These are phyloP conservation scores for Halophytophthora polymorphica DNA, from an alignment of 352 stramenopile genomes.

Conservation along the genomic window DNA sequence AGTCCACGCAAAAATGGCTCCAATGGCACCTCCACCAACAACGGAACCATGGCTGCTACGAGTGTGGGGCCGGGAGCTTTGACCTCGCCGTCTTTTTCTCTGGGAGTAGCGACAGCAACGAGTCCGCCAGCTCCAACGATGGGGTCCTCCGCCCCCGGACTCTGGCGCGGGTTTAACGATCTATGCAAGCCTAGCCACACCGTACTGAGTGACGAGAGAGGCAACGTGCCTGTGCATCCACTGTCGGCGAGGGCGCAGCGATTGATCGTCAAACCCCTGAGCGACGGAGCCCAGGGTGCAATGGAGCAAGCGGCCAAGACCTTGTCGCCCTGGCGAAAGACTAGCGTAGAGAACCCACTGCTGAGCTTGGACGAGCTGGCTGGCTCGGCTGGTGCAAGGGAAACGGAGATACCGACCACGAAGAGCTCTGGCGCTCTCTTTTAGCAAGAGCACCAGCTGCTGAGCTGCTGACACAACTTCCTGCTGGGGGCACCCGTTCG, in stretches of 20 bases:
- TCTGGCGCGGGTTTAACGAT: conserved; percentile 14
- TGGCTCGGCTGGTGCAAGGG: too few species aligned
- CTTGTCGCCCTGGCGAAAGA: conserved; percentile 12
- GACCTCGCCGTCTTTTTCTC: conserved; percentile 4
- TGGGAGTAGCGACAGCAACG: not conserved
- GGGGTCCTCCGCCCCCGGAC: not conserved
- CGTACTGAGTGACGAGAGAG: not conserved
- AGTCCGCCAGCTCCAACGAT: conserved; percentile 1
- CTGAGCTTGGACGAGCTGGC: conserved; percentile 20
- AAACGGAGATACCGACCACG: too few species aligned
- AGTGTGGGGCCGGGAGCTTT: conserved; percentile 5
- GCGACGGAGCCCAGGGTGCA: conserved; percentile 9
- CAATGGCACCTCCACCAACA: not conserved
- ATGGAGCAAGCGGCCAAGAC: conserved; percentile 8
- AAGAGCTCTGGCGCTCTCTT: too few species aligned
- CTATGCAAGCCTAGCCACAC: conserved; percentile 10
- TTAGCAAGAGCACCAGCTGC: too few species aligned
- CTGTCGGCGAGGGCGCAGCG: conserved; percentile 30
- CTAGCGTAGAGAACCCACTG: not conserved
- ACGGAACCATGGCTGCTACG: not conserved
- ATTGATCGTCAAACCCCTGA: conserved; percentile 38
- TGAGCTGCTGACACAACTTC: too few species aligned
- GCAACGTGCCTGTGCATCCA: conserved; percentile 12
- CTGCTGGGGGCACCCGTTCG: too few species aligned
- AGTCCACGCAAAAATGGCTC: conserved; percentile 17